These are phyloP conservation scores for Sisymbrium irio DNA, from an alignment of 345 rosid species.

Conservation along the genomic window DNA sequence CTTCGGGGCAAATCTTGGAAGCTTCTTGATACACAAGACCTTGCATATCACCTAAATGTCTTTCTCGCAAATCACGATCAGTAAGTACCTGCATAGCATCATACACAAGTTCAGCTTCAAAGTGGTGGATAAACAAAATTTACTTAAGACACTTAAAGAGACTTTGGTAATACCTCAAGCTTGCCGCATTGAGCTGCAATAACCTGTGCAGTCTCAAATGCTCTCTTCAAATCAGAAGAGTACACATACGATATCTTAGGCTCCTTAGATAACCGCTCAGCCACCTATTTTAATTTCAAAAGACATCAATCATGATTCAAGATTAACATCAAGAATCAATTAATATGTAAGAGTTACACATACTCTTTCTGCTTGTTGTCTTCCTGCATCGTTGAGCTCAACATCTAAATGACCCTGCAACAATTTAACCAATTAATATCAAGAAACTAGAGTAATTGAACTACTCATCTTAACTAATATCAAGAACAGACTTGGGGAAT, in stretches of 20 bases:
- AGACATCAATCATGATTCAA: not conserved
- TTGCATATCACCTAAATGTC: constrained; percentile 85
- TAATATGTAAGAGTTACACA: too few relatives aligned
- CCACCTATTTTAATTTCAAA: constrained; percentile 46
- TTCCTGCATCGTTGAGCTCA: constrained; percentile 75
- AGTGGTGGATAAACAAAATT: not conserved
- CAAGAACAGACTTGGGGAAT: not conserved
- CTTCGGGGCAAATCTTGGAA: constrained; percentile 42
- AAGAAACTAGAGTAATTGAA: not conserved
- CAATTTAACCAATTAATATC: not conserved
- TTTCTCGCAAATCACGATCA: constrained; percentile 65
- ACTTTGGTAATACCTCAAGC: constrained; percentile 43
- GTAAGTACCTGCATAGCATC: constrained; percentile 50
- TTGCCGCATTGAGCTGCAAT: constrained; percentile 66
- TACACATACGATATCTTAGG: constrained; percentile 58
- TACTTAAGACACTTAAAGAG: not conserved
- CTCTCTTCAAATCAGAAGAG: constrained; percentile 88
- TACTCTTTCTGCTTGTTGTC: constrained; percentile 66
- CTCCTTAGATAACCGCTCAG: constrained; percentile 60
- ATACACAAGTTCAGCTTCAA: not conserved
- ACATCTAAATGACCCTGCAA: constrained; percentile 78
- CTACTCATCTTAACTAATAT: not conserved
- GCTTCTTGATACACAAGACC: constrained; percentile 63
- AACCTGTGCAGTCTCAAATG: constrained; percentile 66
- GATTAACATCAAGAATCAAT: not conserved